Evolutionary conservation across 2,329 filamentous ascomycete genomes (phyloP).

Genomic region (Fusarium mundagurra): DNA sequence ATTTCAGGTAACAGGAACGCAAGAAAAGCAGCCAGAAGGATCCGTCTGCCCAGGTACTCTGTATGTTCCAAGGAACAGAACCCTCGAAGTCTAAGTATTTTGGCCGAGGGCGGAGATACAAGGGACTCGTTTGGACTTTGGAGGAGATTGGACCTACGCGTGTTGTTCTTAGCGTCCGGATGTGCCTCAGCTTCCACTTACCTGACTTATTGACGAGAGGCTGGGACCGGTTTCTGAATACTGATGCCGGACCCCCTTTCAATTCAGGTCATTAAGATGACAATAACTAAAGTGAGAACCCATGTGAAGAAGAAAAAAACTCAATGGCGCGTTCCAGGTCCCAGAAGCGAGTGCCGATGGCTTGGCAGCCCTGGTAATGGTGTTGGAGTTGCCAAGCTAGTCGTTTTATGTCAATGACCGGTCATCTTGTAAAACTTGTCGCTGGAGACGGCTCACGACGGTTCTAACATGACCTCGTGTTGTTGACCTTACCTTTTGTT

Average conservation of each 20-base stretch:
- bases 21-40: not conserved
- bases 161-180: not conserved
- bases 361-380: not conserved
- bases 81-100: not conserved
- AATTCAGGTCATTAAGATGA: not conserved
- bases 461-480: not conserved
- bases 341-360: not conserved
- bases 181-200: not conserved
- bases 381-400: not conserved
- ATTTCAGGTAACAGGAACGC: slow-evolving; percentile 1
- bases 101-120: slow-evolving; percentile 5
- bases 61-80: slow-evolving; percentile 18
- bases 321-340: slow-evolving; percentile 7
- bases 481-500: not conserved
- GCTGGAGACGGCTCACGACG: slow-evolving; percentile 6
- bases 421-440: not conserved
- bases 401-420: not conserved
- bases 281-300: not conserved
- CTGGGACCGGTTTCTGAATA: slow-evolving; percentile 6
- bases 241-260: slow-evolving; percentile 17
- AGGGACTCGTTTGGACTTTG: not conserved
- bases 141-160: slow-evolving; percentile 13
- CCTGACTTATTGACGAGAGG: not conserved
- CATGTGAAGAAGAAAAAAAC: slow-evolving; percentile 7
- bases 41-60: not conserved